Conservation (phyloP, 345 rosid species). For the Cardamine occulta region DNA sequence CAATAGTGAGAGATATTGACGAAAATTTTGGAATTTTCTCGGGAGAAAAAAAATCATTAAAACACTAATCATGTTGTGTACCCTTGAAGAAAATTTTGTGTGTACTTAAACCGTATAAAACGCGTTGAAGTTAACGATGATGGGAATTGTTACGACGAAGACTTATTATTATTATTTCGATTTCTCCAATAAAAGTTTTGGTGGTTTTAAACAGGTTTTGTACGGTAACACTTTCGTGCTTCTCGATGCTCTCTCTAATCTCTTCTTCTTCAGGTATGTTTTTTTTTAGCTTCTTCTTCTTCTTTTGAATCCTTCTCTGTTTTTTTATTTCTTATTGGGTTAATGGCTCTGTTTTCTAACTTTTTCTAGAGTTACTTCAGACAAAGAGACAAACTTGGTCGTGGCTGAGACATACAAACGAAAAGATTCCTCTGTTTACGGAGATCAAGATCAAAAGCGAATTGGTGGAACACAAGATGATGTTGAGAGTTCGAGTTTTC, state of each 20-base stretch:
- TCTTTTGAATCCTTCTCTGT: background rate
- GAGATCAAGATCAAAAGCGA: constrained; percentile 20
- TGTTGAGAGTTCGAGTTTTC: constrained; percentile 12
- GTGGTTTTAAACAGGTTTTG: constrained; percentile 43
- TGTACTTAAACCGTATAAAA: constrained; percentile 28
- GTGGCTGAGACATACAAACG: constrained; percentile 5
- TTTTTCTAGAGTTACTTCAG: constrained; percentile 38
- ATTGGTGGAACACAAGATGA: constrained; percentile 10
- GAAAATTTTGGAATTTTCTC: background rate
- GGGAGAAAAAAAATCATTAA: constrained; percentile 17
- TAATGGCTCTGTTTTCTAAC: constrained; percentile 14
- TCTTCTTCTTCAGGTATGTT: constrained; percentile 54
- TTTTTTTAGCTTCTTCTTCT: background rate
- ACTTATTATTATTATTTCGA: constrained; percentile 40
- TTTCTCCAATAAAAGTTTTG: constrained; percentile 35
- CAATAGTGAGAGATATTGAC: constrained; percentile 24
- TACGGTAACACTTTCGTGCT: constrained; percentile 45
- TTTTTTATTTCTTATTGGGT: background rate
- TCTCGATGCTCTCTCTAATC: constrained; percentile 51
- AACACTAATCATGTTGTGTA: constrained; percentile 13
- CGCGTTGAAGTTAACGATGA: constrained; percentile 39
- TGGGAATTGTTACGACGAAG: constrained; percentile 46
- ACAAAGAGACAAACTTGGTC: constrained; percentile 32
- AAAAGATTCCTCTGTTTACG: constrained; percentile 25
- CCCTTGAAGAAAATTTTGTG: constrained; percentile 2